phyloP scores from a whole-genome alignment of 2,329 filamentous ascomycete species.

The Elsinoe batatas region DNA sequence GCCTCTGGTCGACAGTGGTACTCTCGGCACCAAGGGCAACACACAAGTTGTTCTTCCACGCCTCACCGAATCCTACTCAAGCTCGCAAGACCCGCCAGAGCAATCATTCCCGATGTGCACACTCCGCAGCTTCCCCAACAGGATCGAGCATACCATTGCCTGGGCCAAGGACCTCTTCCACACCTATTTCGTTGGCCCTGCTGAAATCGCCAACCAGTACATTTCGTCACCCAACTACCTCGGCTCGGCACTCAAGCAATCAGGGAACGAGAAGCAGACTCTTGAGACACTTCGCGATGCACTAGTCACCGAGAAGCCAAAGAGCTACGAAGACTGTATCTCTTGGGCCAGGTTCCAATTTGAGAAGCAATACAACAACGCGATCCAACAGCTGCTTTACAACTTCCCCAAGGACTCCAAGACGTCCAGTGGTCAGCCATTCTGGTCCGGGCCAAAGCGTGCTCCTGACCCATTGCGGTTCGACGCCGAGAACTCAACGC shows the following conservation, averaged over 20 bases:
- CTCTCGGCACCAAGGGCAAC: conserved; percentile 97
- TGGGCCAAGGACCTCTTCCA: conserved; percentile 97
- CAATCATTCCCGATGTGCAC: conserved; percentile 99
- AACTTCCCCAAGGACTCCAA: conserved; percentile 94
- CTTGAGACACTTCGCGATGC: conserved; percentile 84
- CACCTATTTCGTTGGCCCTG: conserved; percentile 82
- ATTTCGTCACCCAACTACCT: conserved; percentile 86
- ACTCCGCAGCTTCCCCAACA: conserved; percentile 91
- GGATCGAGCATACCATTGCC: conserved; percentile 96
- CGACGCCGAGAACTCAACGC: conserved; percentile 70
- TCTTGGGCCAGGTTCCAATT: conserved; percentile 90
- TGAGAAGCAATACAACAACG: conserved; percentile 94
- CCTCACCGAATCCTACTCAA: conserved; percentile 93
- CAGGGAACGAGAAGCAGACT: conserved; percentile 89
- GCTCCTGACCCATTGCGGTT: conserved; percentile 89
- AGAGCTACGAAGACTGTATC: conserved; percentile 92
- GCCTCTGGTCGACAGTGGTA: conserved; percentile 89
- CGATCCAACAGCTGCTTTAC: conserved; percentile 86
- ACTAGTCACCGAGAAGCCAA: conserved; percentile 81
- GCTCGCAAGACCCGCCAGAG: conserved; percentile 93
- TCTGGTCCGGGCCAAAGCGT: conserved; percentile 98
- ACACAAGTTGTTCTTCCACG: conserved; percentile 88
- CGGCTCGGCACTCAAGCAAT: conserved; percentile 76
- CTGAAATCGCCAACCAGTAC: conserved; percentile 84
- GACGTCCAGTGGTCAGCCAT: conserved; percentile 78